Conservation (phyloP, 2,329 filamentous ascomycete genomes). For the Trichophyton verrucosum region DNA sequence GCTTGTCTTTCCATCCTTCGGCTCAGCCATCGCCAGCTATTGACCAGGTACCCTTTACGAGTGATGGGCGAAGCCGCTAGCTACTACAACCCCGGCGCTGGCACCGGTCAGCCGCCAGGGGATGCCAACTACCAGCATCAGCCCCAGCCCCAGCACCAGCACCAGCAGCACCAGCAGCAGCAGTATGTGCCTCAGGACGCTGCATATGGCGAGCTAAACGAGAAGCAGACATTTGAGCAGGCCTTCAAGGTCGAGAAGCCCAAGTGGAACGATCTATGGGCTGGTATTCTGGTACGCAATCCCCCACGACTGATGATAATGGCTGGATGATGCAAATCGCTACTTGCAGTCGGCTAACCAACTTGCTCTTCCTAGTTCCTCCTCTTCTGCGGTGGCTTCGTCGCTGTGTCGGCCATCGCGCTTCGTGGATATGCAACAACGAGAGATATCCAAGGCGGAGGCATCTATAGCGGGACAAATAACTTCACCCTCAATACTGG, state of each 20-base stretch:
- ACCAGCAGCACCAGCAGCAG: background rate
- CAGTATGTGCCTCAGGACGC: background rate
- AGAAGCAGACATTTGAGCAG: conserved; percentile 51
- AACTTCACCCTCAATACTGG: conserved; percentile 64
- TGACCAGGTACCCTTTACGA: no score
- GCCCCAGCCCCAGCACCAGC: background rate
- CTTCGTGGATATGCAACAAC: conserved; percentile 61
- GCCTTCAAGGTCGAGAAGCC: conserved; percentile 69
- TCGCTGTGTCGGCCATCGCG: conserved; percentile 60
- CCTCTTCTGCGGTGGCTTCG: conserved; percentile 57
- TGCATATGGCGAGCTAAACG: background rate
- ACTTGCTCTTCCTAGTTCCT: conserved; percentile 44
- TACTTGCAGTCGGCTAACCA: background rate
- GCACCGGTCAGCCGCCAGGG: background rate
- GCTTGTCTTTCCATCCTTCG: no score
- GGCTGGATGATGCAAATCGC: no score
- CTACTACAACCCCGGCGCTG: background rate
- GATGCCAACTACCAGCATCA: background rate
- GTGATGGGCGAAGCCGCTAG: background rate
- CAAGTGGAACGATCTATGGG: conserved; percentile 89
- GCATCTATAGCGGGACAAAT: conserved; percentile 59
- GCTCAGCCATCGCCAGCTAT: no score
- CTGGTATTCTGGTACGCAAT: conserved; percentile 55
- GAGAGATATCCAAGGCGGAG: conserved; percentile 52
- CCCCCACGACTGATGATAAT: conserved; percentile 4